These are phyloP conservation scores for Boletus pseudo-olivaceus DNA, from an alignment of 768 basidiomycete species.

Conservation along the genomic window DNA sequence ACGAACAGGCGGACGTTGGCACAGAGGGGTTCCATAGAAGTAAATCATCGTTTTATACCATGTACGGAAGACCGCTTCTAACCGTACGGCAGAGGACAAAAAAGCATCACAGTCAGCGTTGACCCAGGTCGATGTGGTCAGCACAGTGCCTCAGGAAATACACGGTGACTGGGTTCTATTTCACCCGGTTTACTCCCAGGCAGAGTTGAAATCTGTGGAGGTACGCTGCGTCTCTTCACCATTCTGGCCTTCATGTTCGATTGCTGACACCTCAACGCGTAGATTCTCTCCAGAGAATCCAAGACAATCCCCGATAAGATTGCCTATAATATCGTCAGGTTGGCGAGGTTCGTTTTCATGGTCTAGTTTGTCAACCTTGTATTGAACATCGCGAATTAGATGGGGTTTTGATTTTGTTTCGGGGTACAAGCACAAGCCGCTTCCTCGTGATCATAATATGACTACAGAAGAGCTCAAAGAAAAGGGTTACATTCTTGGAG, in stretches of 20 bases:
- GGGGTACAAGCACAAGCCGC: slow-evolving; percentile 73
- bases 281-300: slow-evolving; percentile 70
- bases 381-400: slow-evolving; percentile 31
- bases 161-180: slow-evolving; percentile 88
- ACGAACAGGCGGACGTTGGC: slow-evolving; percentile 24
- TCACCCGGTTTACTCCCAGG: slow-evolving; percentile 83
- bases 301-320: slow-evolving; percentile 70
- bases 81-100: slow-evolving; percentile 24
- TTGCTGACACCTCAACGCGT: slow-evolving; percentile 5
- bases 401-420: slow-evolving; percentile 80
- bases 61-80: background rate
- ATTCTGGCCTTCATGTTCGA: background rate
- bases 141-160: slow-evolving; percentile 52
- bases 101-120: slow-evolving; percentile 15
- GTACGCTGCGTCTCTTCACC: slow-evolving; percentile 33
- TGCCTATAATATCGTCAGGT: slow-evolving; percentile 58
- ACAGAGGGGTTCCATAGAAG: slow-evolving; percentile 37
- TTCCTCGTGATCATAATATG: slow-evolving; percentile 61
- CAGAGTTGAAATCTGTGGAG: slow-evolving; percentile 70
- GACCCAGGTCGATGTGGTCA: slow-evolving; percentile 39
- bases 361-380: slow-evolving; percentile 2
- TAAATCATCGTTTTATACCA: slow-evolving; percentile 3
- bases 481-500: slow-evolving; percentile 69
- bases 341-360: slow-evolving; percentile 40
- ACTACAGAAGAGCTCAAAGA: slow-evolving; percentile 69